These are phyloP conservation scores for Cyclospora cayetanensis DNA, from an alignment of 169 alveolate species.

Conservation along the genomic window DNA sequence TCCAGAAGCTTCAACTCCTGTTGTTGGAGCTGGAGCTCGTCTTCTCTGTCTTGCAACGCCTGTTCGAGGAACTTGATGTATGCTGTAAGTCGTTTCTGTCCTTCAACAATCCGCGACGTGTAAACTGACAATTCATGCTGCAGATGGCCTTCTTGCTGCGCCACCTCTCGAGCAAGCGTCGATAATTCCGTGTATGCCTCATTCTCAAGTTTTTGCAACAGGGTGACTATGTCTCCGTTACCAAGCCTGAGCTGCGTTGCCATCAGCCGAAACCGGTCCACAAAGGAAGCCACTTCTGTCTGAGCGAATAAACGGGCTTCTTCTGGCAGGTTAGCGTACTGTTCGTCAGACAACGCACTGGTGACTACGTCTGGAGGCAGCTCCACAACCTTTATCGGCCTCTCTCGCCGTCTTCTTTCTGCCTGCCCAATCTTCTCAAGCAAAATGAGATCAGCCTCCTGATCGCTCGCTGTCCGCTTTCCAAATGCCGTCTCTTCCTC, in stretches of 20 bases:
- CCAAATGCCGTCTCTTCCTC: neutral
- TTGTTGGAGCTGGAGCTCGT: constrained; percentile 39
- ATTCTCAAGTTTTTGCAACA: constrained; percentile 46
- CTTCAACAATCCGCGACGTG: constrained; percentile 6
- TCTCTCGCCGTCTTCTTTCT: constrained; percentile 29
- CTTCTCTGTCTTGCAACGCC: constrained; percentile 45
- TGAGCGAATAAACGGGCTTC: constrained; percentile 28
- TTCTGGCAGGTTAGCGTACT: constrained; percentile 29
- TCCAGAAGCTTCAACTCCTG: constrained; percentile 42
- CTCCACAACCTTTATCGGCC: constrained; percentile 58
- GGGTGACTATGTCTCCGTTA: constrained; percentile 24
- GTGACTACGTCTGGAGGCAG: constrained; percentile 57
- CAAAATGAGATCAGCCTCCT: neutral
- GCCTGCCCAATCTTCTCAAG: neutral
- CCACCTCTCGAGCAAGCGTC: constrained; percentile 50
- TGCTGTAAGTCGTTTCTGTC: constrained; percentile 37
- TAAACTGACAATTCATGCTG: constrained; percentile 42
- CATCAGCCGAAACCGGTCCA: constrained; percentile 49
- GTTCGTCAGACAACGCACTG: constrained; percentile 54
- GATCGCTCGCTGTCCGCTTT: neutral
- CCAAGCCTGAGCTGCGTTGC: constrained; percentile 27
- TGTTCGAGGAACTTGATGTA: constrained; percentile 52
- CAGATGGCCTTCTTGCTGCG: constrained; percentile 67
- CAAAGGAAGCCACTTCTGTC: constrained; percentile 11
- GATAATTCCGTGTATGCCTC: constrained; percentile 10